Evolutionary conservation across 495 filamentous ascomycete species (phyloP).

Genomic region (Tuber brumale): DNA sequence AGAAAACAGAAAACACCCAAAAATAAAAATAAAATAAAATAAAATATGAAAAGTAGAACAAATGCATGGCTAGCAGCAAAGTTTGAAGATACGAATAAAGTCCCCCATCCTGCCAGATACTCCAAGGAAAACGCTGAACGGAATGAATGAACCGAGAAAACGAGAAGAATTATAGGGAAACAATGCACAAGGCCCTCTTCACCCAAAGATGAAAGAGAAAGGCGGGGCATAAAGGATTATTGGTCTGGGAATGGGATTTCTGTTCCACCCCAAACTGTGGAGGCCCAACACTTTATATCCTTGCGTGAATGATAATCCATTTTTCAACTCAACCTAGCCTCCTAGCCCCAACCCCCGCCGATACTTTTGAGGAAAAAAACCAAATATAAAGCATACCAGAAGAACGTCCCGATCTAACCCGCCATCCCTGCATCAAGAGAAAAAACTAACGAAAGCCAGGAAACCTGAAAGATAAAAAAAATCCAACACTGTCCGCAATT

Average conservation of each 20-base stretch:
- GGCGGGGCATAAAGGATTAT: not conserved
- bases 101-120: conserved; percentile 4
- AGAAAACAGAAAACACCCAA: conserved; percentile 14
- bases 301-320: not conserved
- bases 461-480: not conserved
- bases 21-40: conserved; percentile 16
- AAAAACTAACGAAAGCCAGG: not conserved
- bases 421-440: not conserved
- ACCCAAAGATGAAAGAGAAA: not conserved
- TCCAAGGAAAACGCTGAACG: conserved; percentile 1
- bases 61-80: conserved; percentile 27
- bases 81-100: conserved; percentile 15
- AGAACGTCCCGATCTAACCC: conserved; percentile 2
- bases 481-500: not conserved
- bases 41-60: not conserved
- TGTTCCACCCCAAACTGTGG: not conserved
- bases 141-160: not conserved
- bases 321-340: not conserved
- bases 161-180: not conserved
- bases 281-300: not conserved
- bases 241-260: not conserved
- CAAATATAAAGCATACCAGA: not conserved
- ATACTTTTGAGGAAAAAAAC: conserved; percentile 2
- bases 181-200: not conserved
- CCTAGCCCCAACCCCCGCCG: not conserved